Evolutionary conservation across 352 stramenopile species (phyloP), one percentile per base, ranked within the genome.

Genomic region (Plasmopara muralis): DNA sequence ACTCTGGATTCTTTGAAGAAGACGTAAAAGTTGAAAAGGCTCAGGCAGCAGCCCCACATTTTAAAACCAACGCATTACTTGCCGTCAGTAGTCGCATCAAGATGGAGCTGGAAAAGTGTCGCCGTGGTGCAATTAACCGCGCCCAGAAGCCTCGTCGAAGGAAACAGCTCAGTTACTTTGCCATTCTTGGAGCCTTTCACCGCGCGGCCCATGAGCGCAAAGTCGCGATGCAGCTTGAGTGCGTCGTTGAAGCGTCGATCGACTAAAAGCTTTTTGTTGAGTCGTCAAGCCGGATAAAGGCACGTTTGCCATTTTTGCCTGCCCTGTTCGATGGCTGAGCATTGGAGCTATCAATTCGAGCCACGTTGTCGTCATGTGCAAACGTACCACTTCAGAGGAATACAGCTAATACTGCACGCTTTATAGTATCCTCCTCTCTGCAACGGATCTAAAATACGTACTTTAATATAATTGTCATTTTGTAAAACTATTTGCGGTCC

Each of bases 131-230:
- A 30, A 70, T 62, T 29, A 71, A 88, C 47, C 70, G 71, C 16
- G 64, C 53, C 16, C 62, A 76, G 40, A 71, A 58, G 15, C 64
- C 75, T 35, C 63, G 73, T 45, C 79, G 77, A 71, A 62, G 77
- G 37, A 69, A 85, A 53, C 77, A 92, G 35, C 62, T 92, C 47
- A 87, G 70, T 57, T 90, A 83, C 54, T 87, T 89, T 52, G 79
- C 82, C 33, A 92, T 92, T 50, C 64, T 85, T 30, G 73, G 77
- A 9, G 82, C 82, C 4, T 92, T 92, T 59, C 82, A 92, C 37
- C 82, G 79, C 38, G 82, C 82, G 5, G 74, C 77, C 6, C 75
- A 77, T 47, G 79, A 92, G 57, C 77, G 82, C 48, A 61, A 81
- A 31, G 55, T 77, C 5, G 68, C 70, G 0, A 15, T 82, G 47